A percentile compares a stretch with the other conserved stretches of the same genome.
These are phyloP conservation scores for Penicillium arizonense DNA, from an alignment of 495 filamentous ascomycete species.

Conservation along the genomic window DNA sequence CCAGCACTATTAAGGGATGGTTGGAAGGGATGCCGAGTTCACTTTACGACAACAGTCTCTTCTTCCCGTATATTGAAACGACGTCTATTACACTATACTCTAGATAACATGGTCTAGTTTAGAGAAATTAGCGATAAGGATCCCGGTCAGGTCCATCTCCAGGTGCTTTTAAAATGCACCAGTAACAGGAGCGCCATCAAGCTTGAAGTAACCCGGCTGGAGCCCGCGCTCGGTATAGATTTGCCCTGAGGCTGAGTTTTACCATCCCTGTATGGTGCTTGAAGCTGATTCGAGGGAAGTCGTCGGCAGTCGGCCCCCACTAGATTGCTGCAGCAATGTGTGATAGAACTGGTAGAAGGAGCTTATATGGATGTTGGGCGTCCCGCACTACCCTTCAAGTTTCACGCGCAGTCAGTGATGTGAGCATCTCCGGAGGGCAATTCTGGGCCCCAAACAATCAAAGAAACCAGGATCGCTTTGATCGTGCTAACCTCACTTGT, in stretches of 20 bases:
- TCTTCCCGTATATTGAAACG: no score
- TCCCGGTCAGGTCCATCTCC: neutral
- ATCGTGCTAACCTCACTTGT: slow-evolving; percentile 29
- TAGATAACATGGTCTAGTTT: neutral
- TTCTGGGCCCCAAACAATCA: slow-evolving; percentile 14
- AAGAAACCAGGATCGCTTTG: slow-evolving; percentile 23
- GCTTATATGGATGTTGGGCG: slow-evolving; percentile 2
- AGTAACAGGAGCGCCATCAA: slow-evolving; percentile 22
- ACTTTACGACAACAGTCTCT: no score
- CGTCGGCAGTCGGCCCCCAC: no score
- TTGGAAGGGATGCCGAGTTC: no score
- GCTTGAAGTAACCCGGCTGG: slow-evolving; percentile 44
- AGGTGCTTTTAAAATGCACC: neutral
- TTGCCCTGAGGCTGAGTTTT: neutral
- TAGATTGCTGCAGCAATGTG: neutral
- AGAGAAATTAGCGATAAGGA: neutral
- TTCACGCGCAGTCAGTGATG: neutral
- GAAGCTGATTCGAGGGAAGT: no score
- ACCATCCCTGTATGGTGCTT: neutral
- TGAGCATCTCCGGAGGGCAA: neutral
- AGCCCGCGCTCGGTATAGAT: slow-evolving; percentile 2
- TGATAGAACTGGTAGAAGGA: neutral
- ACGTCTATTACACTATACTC: neutral
- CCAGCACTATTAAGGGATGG: no score
- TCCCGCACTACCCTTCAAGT: neutral